Evolutionary conservation across 2,329 filamentous ascomycete species (phyloP).

Genomic region (Rhinocladiella mackenziei): DNA sequence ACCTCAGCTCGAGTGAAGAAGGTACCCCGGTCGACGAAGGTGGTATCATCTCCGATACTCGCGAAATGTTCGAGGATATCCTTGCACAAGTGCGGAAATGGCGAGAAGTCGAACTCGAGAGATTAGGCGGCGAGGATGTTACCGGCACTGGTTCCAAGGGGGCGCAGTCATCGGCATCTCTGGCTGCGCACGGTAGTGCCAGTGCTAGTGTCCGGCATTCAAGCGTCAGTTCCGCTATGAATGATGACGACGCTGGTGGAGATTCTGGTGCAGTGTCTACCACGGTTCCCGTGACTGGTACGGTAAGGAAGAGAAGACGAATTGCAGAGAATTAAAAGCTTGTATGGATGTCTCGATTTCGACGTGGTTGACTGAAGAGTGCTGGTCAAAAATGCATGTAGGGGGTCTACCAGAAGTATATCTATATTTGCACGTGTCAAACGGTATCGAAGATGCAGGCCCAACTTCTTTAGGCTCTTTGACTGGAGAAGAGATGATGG

Average conservation of each 20-base stretch:
- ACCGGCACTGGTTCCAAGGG: background rate
- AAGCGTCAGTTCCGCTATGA: slow-evolving; percentile 20
- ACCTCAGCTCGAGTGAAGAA: slow-evolving; percentile 33
- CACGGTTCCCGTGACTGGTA: slow-evolving; percentile 12
- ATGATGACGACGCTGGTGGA: slow-evolving; percentile 13
- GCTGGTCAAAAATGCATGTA: too few relatives aligned
- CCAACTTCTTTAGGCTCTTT: too few relatives aligned
- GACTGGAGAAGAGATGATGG: too few relatives aligned
- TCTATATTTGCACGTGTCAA: too few relatives aligned
- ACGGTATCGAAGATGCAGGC: too few relatives aligned
- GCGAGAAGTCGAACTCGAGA: slow-evolving; percentile 62
- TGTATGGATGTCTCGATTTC: too few relatives aligned
- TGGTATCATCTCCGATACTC: slow-evolving; percentile 79
- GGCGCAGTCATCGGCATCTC: slow-evolving; percentile 3
- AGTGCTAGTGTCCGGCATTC: slow-evolving; percentile 21
- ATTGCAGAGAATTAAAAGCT: slow-evolving; percentile 19
- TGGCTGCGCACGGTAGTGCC: slow-evolving; percentile 6
- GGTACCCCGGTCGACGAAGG: slow-evolving; percentile 72
- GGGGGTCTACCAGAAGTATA: too few relatives aligned
- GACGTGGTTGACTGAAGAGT: too few relatives aligned
- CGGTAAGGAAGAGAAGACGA: slow-evolving; percentile 24
- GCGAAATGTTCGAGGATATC: slow-evolving; percentile 85
- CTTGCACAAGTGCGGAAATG: slow-evolving; percentile 73
- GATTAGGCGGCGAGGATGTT: slow-evolving; percentile 21
- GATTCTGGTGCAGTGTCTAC: slow-evolving; percentile 8